Percentiles rank a stretch among this genome's conserved stretches.
phyloP scores from a whole-genome alignment of 2,329 filamentous ascomycete species.

The Ceratocystis papillata region DNA sequence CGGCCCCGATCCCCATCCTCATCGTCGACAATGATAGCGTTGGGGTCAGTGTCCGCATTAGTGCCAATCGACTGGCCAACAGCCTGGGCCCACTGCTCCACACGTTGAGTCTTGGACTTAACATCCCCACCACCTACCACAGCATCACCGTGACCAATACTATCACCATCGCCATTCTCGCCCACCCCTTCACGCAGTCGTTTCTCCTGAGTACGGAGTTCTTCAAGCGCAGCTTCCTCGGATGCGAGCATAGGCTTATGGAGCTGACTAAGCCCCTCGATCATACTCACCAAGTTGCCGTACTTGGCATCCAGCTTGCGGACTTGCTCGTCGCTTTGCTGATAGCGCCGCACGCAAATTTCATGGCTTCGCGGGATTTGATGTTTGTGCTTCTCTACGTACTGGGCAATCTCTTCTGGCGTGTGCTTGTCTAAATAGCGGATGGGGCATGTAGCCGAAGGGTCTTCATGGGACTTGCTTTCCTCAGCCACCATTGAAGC shows the following conservation, averaged over 20 bases:
- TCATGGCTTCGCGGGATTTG: constrained; percentile 89
- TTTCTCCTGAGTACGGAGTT: constrained; percentile 29
- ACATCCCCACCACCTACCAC: background rate
- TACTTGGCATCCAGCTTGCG: constrained; percentile 89
- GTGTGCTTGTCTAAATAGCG: constrained; percentile 86
- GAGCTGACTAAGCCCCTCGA: constrained; percentile 74
- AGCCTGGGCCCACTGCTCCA: constrained; percentile 76
- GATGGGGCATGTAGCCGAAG: constrained; percentile 69
- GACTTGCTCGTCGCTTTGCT: constrained; percentile 75
- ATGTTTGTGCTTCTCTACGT: constrained; percentile 92
- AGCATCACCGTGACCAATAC: constrained; percentile 26
- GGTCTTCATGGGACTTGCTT: constrained; percentile 42
- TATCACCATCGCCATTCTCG: constrained; percentile 33
- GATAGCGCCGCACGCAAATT: constrained; percentile 80
- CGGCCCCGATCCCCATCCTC: constrained; percentile 50
- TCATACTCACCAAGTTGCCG: constrained; percentile 85
- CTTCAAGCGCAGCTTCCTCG: constrained; percentile 35
- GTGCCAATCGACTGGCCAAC: constrained; percentile 45
- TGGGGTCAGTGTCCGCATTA: constrained; percentile 33
- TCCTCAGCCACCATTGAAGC: constrained; percentile 51
- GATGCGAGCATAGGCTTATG: constrained; percentile 77
- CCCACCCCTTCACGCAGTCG: constrained; percentile 34
- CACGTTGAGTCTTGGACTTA: constrained; percentile 46
- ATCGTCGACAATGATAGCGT: constrained; percentile 29
- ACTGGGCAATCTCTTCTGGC: constrained; percentile 83